These are phyloP conservation scores for Hyphopichia wangnamkhiaoensis DNA, from an alignment of 1,139 yeast genomes.

Conservation along the genomic window DNA sequence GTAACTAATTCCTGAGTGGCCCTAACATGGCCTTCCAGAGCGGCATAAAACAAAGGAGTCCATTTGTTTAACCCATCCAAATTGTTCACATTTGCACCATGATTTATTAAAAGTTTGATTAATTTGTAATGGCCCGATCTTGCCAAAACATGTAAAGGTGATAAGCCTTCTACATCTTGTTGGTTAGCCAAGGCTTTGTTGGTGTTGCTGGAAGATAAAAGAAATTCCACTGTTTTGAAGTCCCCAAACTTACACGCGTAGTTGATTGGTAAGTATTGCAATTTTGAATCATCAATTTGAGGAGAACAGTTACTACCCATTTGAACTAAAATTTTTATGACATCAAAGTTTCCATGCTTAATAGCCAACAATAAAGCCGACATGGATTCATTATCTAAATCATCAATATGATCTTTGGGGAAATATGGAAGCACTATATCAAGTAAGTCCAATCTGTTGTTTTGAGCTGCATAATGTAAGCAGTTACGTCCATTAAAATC, in stretches of 20 bases:
- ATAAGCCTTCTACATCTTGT: conserved; percentile 83
- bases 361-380: conserved; percentile 83
- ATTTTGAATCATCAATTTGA: conserved; percentile 45
- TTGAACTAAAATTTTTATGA: conserved; percentile 42
- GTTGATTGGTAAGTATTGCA: conserved; percentile 78
- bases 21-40: conserved; percentile 75
- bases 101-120: conserved; percentile 63
- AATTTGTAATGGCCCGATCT: conserved; percentile 76
- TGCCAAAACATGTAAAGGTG: conserved; percentile 86
- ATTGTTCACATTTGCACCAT: conserved; percentile 79
- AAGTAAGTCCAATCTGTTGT: conserved; percentile 59
- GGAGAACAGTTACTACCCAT: conserved; percentile 63
- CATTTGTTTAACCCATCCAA: conserved; percentile 85
- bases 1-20: conserved; percentile 72
- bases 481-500: conserved; percentile 83
- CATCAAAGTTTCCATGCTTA: conserved; percentile 61
- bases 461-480: conserved; percentile 82
- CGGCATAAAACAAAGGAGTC: conserved; percentile 93
- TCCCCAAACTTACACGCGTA: conserved; percentile 90
- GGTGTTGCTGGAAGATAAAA: conserved; percentile 39
- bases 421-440: conserved; percentile 41
- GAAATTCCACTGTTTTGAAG: conserved; percentile 63
- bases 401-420: conserved; percentile 45
- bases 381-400: conserved; percentile 70
- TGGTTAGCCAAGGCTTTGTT: conserved; percentile 38